Evolutionary conservation across 75 land plant genomes (phyloP).

Genomic region (Ceratopteris richardii): DNA sequence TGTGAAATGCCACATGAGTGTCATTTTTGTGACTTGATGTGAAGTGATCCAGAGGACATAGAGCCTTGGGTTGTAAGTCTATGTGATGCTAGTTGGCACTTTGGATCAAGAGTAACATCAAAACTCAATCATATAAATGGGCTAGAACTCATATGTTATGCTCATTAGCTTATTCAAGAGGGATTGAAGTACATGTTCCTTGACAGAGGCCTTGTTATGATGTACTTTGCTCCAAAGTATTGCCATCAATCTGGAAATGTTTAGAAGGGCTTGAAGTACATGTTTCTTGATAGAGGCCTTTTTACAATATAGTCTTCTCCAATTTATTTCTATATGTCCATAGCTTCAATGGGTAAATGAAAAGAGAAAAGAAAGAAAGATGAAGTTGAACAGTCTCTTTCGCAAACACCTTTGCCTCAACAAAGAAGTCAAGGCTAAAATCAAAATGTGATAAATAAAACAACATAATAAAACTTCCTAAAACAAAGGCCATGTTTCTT

Average conservation of each 20-base stretch:
- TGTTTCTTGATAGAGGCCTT: no score
- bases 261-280: no score
- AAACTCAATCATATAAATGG: constrained; percentile 97
- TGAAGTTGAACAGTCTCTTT: no score
- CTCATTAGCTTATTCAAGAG: constrained; percentile 98
- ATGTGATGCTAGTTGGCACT: constrained; percentile 98
- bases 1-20: constrained; percentile 99
- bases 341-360: constrained; percentile 97
- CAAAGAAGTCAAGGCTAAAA: no score
- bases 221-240: constrained; percentile 99
- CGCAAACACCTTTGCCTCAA: no score
- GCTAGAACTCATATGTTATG: constrained; percentile 93
- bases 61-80: constrained; percentile 99
- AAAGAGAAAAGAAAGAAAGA: no score
- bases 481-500: no score
- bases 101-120: constrained; percentile 94
- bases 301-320: no score
- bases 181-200: constrained; percentile 99
- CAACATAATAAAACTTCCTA: no score
- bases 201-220: constrained; percentile 96
- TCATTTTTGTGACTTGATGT: constrained; percentile 98
- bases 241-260: constrained; percentile 99
- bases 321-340: constrained; percentile 92
- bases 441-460: no score
- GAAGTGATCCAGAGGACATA: constrained; percentile 99